These are phyloP conservation scores for Penicillium verhagenii DNA, from an alignment of 495 filamentous ascomycete genomes.

Conservation along the genomic window DNA sequence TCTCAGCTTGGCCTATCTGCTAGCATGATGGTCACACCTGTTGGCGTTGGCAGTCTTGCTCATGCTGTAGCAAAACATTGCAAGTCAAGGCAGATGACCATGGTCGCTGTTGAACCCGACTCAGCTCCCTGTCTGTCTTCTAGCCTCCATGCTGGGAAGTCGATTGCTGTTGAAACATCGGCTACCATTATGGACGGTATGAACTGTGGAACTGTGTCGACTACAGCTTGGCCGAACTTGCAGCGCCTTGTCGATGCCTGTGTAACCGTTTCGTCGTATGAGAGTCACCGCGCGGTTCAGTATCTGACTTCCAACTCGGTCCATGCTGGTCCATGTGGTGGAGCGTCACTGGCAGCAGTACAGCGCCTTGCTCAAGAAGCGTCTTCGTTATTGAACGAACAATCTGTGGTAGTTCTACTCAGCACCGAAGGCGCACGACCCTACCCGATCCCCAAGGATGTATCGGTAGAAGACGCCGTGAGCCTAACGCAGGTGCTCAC, in stretches of 20 bases:
- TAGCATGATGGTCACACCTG: conserved; percentile 53
- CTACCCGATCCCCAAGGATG: conserved; percentile 33
- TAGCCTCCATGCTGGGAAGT: conserved; percentile 46
- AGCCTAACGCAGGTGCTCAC: conserved; percentile 39
- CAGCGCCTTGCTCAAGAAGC: conserved; percentile 35
- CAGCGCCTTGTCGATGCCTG: conserved; percentile 55
- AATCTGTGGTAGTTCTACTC: conserved; percentile 55
- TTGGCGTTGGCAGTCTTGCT: conserved; percentile 65
- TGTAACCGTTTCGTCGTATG: conserved; percentile 54
- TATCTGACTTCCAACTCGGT: conserved; percentile 47
- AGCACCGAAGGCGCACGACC: conserved; percentile 48
- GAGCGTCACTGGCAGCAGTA: conserved; percentile 59
- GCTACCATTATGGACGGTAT: conserved; percentile 67
- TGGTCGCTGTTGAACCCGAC: conserved; percentile 63
- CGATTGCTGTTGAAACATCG: conserved; percentile 44
- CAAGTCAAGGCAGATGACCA: conserved; percentile 41
- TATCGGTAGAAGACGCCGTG: conserved; percentile 34
- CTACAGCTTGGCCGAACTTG: conserved; percentile 59
- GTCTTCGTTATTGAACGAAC: conserved; percentile 30
- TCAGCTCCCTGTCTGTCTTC: conserved; percentile 58
- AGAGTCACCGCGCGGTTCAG: conserved; percentile 52
- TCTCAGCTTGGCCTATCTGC: conserved; percentile 23
- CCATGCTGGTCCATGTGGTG: conserved; percentile 63
- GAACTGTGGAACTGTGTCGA: conserved; percentile 66
- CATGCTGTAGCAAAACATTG: conserved; percentile 59